A percentile compares a stretch with the other conserved stretches of the same genome.
These are phyloP conservation scores for Amesomyces nigricolor DNA, from an alignment of 2,329 filamentous ascomycete genomes.

Conservation along the genomic window DNA sequence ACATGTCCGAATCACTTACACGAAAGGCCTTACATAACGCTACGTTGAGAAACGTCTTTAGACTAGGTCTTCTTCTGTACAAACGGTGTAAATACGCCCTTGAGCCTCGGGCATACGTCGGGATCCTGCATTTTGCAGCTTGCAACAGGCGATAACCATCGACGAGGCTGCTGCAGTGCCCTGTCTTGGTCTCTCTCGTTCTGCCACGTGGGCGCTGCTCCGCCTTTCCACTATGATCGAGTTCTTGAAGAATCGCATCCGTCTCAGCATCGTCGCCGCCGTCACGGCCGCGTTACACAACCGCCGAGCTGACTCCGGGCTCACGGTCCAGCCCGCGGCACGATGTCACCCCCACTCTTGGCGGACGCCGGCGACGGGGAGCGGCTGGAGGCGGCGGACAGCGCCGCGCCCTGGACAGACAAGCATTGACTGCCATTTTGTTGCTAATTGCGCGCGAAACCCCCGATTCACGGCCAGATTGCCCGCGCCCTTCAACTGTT, in stretches of 20 bases:
- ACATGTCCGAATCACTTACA: background rate
- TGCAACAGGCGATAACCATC: background rate
- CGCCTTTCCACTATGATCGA: too few species aligned
- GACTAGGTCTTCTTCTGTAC: too few species aligned
- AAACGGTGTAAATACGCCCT: too few species aligned
- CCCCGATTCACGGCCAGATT: background rate
- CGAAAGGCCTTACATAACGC: background rate
- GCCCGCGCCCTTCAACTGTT: background rate
- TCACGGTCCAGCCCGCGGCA: background rate
- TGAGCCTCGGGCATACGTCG: background rate
- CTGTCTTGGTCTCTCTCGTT: too few species aligned
- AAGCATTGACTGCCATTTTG: background rate
- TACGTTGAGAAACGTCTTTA: too few species aligned
- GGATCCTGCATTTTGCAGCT: background rate
- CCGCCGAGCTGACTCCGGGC: conserved; percentile 10
- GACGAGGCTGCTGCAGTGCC: too few species aligned
- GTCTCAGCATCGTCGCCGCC: too few species aligned
- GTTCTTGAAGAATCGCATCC: too few species aligned
- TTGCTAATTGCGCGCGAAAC: background rate
- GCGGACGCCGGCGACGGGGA: conserved; percentile 5
- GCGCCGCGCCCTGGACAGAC: background rate
- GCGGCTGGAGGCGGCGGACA: conserved; percentile 2
- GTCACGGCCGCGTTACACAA: too few species aligned
- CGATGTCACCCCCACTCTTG: conserved; percentile 8
- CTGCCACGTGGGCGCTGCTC: too few species aligned